Conservation (phyloP, 441 rosid species). For the Hura crepitans region DNA sequence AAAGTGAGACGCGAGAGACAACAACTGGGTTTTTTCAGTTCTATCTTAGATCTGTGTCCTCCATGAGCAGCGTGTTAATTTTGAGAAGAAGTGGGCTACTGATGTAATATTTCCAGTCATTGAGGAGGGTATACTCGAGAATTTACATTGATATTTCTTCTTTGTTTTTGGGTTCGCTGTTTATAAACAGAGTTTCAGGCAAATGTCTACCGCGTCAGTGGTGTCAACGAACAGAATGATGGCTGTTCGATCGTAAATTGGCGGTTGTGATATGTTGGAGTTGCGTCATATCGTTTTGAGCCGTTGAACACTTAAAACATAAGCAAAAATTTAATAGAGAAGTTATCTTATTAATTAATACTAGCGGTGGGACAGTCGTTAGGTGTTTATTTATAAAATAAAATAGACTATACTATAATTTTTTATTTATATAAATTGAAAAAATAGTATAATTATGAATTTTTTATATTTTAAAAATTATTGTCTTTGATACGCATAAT, state of each 20-base stretch:
- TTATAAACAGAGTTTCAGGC: not conserved
- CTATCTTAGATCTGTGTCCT: conserved; percentile 22
- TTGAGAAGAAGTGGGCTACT: not conserved
- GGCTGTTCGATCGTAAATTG: conserved; percentile 18
- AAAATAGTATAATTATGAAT: too few species aligned
- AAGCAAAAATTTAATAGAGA: conserved; percentile 8
- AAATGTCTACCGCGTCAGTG: not conserved
- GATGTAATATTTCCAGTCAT: not conserved
- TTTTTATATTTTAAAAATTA: too few species aligned
- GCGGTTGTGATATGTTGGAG: conserved; percentile 7
- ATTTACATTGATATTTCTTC: too few species aligned
- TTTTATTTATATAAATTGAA: too few species aligned
- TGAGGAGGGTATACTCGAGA: not conserved
- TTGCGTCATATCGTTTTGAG: not conserved
- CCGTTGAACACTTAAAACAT: not conserved
- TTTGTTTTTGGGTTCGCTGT: not conserved
- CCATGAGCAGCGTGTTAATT: conserved; percentile 7
- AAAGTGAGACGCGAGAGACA: too few species aligned
- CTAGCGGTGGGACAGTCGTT: too few species aligned
- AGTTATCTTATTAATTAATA: too few species aligned
- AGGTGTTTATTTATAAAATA: too few species aligned
- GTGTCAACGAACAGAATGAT: not conserved
- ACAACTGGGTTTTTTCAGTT: not conserved
- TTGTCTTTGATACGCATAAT: too few species aligned
- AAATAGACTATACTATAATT: too few species aligned